Evolutionary conservation across 305 asterid genomes (phyloP).

Genomic region (Solanum aculeatissimum): DNA sequence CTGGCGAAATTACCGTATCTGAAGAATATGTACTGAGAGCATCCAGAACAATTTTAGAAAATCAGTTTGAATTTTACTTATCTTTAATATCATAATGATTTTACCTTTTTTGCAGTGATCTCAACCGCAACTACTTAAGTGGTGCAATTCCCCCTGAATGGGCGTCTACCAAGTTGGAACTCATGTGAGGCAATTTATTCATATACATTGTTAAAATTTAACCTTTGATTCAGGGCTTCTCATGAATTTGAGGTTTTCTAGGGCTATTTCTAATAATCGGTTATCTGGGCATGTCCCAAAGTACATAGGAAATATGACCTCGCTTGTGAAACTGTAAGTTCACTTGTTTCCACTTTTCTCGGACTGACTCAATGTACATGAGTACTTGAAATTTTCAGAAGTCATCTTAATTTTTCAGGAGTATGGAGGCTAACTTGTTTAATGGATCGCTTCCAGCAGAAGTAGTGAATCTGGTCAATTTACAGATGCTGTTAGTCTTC

Average conservation of each 20-base stretch:
- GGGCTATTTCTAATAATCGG: constrained; percentile 32
- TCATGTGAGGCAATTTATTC: constrained; percentile 22
- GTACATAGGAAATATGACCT: constrained; percentile 43
- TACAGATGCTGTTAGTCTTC: constrained; percentile 30
- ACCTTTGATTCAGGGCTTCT: not conserved
- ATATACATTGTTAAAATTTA: not conserved
- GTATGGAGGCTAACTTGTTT: constrained; percentile 39
- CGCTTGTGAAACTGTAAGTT: constrained; percentile 25
- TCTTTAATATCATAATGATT: not conserved
- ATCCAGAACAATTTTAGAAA: not conserved
- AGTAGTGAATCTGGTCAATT: constrained; percentile 44
- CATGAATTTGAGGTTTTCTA: not conserved
- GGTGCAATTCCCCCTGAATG: constrained; percentile 58
- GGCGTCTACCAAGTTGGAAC: constrained; percentile 29
- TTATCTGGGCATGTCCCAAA: constrained; percentile 49
- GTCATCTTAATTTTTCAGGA: constrained; percentile 22
- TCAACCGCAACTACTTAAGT: constrained; percentile 38
- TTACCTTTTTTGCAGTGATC: constrained; percentile 28
- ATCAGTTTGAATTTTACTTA: not conserved
- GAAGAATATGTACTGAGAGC: constrained; percentile 23
- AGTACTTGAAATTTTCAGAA: not conserved
- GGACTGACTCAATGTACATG: not conserved
- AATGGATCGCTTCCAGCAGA: constrained; percentile 36
- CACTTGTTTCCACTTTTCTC: not conserved
- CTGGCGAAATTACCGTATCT: constrained; percentile 40